A percentile compares a stretch with the other conserved stretches of the same genome.
Conservation (phyloP, 106 monocot species). For the Acanthochlamys bracteata region DNA sequence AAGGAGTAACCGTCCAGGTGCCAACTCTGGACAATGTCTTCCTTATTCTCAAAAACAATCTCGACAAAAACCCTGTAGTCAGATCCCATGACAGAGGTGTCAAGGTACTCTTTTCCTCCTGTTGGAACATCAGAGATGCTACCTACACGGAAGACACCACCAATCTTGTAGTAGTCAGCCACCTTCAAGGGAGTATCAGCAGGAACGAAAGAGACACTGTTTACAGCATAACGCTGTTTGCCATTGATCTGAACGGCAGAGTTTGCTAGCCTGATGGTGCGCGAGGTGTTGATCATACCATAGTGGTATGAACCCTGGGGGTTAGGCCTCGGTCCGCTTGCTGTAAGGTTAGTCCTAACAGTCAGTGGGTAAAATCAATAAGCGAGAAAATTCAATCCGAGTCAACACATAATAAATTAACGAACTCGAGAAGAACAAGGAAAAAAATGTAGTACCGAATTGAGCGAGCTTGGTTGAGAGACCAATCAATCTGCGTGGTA, state of each 20-base stretch:
- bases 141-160: slow-evolving; percentile 61
- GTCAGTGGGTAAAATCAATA: background rate
- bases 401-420: background rate
- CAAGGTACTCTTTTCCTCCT: slow-evolving; percentile 15
- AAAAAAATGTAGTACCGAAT: slow-evolving; percentile 22
- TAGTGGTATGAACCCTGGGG: slow-evolving; percentile 91
- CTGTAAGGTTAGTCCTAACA: slow-evolving; percentile 57
- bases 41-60: slow-evolving; percentile 65
- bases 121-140: slow-evolving; percentile 47
- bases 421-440: background rate
- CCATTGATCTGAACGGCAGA: slow-evolving; percentile 36
- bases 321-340: slow-evolving; percentile 81
- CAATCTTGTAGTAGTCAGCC: slow-evolving; percentile 63
- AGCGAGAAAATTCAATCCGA: background rate
- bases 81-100: slow-evolving; percentile 43
- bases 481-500: slow-evolving; percentile 46
- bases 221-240: slow-evolving; percentile 57
- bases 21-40: slow-evolving; percentile 46
- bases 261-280: slow-evolving; percentile 56
- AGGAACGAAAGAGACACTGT: slow-evolving; percentile 51
- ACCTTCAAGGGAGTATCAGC: slow-evolving; percentile 62
- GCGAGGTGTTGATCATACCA: slow-evolving; percentile 46
- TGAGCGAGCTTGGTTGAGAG: slow-evolving; percentile 69
- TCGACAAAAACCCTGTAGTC: slow-evolving; percentile 51
- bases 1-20: slow-evolving; percentile 62